Conservation (phyloP, 2,329 filamentous ascomycete genomes). For the Arthrobotrys iridis region DNA sequence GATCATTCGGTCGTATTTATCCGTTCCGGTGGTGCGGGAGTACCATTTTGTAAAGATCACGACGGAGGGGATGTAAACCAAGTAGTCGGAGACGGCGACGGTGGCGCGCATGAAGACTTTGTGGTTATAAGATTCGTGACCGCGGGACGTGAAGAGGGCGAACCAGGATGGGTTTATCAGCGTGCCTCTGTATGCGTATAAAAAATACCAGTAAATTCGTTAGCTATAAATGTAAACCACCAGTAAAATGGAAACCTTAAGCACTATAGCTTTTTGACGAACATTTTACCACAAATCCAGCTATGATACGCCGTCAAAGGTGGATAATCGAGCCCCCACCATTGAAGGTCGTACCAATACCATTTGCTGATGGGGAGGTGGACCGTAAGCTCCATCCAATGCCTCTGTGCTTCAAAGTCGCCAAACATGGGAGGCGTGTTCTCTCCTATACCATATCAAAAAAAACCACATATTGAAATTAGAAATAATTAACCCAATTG, state of each 20-base stretch:
- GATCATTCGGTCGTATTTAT: conserved; percentile 69
- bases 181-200: conserved; percentile 68
- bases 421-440: conserved; percentile 85
- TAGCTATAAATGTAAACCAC: neutral
- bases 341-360: conserved; percentile 97
- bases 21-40: conserved; percentile 77
- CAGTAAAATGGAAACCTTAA: no score
- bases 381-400: conserved; percentile 98
- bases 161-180: conserved; percentile 88
- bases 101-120: conserved; percentile 97
- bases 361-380: conserved; percentile 90
- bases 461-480: neutral
- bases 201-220: neutral
- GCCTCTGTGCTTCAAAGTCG: conserved; percentile 96
- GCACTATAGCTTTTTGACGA: conserved; percentile 59
- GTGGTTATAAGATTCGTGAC: conserved; percentile 77
- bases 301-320: conserved; percentile 98
- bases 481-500: conserved; percentile 44
- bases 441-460: conserved; percentile 26
- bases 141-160: conserved; percentile 81
- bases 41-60: conserved; percentile 87
- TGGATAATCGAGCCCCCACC: conserved; percentile 98
- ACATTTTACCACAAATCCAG: conserved; percentile 89
- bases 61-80: conserved; percentile 84
- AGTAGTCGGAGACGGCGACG: conserved; percentile 88